Percentiles rank a stretch among this genome's conserved stretches.
These are phyloP conservation scores for Pseudonitzschia multiseries DNA, from an alignment of 108 stramenopile genomes.

Conservation along the genomic window DNA sequence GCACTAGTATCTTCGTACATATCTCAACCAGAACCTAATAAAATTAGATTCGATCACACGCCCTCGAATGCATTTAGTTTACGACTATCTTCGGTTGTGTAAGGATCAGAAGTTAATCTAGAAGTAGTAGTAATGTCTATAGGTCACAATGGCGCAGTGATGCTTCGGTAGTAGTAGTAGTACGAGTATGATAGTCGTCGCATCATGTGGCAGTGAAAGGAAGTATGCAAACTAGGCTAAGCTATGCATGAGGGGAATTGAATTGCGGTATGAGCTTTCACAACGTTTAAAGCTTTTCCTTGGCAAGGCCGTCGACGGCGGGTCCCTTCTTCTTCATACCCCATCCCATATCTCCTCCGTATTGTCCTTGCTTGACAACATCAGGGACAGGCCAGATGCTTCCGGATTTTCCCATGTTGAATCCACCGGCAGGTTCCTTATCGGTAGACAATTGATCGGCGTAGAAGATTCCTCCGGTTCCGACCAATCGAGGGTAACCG, in stretches of 20 bases:
- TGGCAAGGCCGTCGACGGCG: conserved; percentile 80
- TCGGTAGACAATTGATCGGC: conserved; percentile 86
- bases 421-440: conserved; percentile 86
- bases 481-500: conserved; percentile 86
- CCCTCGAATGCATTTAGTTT: too few relatives aligned
- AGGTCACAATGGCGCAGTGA: conserved; percentile 6
- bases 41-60: too few relatives aligned
- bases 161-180: neutral
- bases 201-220: neutral
- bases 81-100: too few relatives aligned
- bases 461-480: conserved; percentile 88
- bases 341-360: conserved; percentile 86
- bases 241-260: neutral
- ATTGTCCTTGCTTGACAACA: conserved; percentile 68
- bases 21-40: too few relatives aligned
- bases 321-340: conserved; percentile 88
- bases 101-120: too few relatives aligned
- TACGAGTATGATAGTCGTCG: neutral
- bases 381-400: conserved; percentile 85
- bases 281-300: conserved; percentile 41
- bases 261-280: neutral
- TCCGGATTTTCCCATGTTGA: conserved; percentile 91
- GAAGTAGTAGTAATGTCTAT: conserved; percentile 4
- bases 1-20: too few relatives aligned
- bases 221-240: neutral